Evolutionary conservation across 2,329 filamentous ascomycete genomes (phyloP).

Genomic region (Verruconis gallopava): DNA sequence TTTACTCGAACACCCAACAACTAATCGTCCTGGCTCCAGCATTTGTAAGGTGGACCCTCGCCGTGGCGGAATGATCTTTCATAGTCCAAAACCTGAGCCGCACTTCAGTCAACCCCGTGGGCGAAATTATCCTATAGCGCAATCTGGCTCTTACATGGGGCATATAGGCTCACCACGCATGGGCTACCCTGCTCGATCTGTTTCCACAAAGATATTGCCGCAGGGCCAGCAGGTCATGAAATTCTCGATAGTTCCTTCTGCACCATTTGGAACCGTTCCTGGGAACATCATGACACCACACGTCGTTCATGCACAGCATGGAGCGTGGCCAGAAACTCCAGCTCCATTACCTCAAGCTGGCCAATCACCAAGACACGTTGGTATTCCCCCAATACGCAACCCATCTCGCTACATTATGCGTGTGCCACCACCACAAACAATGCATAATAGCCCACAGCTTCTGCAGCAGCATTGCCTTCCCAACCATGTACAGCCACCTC

Average conservation of each 20-base stretch:
- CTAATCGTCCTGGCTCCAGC: not conserved
- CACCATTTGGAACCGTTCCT: not conserved
- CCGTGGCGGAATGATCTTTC: not conserved
- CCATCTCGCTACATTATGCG: not conserved
- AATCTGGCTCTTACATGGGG: not conserved
- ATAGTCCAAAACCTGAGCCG: not conserved
- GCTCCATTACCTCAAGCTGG: not conserved
- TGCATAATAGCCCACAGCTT: too few relatives aligned
- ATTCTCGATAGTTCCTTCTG: not conserved
- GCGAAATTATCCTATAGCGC: too few relatives aligned
- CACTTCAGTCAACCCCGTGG: not conserved
- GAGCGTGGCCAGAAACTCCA: not conserved
- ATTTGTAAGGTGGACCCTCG: not conserved
- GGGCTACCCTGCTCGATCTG: too few relatives aligned
- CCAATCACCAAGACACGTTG: not conserved
- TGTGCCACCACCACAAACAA: too few relatives aligned
- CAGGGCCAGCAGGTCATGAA: not conserved
- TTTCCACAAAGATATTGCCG: too few relatives aligned
- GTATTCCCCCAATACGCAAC: not conserved
- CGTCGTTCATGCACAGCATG: not conserved
- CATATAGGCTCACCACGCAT: not conserved
- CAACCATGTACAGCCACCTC: too few relatives aligned
- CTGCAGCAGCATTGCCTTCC: too few relatives aligned
- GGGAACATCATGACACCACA: not conserved
- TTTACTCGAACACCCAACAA: not conserved